phyloP scores from a whole-genome alignment of 257 asterid species.

The Plantago elongata region DNA sequence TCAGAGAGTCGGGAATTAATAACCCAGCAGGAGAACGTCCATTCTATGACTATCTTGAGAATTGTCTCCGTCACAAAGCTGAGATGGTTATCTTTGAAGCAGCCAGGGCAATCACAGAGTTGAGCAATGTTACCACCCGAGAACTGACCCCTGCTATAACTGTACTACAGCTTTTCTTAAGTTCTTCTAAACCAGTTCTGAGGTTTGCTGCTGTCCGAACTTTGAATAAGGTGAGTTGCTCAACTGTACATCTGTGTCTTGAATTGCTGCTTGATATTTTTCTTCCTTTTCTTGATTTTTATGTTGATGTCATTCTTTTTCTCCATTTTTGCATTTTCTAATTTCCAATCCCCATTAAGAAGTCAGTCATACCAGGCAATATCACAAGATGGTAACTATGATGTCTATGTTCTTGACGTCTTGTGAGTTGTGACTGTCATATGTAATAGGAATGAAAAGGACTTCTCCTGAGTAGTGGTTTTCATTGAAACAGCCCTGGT shows the following conservation, averaged over 20 bases:
- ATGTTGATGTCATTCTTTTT: conserved; percentile 11
- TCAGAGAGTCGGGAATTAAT: conserved; percentile 71
- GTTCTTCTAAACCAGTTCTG: conserved; percentile 91
- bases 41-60: conserved; percentile 89
- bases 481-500: neutral
- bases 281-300: neutral
- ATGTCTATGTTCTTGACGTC: neutral
- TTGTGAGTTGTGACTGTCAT: neutral
- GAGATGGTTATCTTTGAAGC: conserved; percentile 97
- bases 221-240: conserved; percentile 66
- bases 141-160: conserved; percentile 94
- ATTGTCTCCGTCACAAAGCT: conserved; percentile 93
- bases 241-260: conserved; percentile 6
- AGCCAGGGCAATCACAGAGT: conserved; percentile 91
- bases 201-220: conserved; percentile 98
- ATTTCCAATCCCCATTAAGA: conserved; percentile 7
- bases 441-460: conserved; percentile 1
- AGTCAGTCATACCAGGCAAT: neutral
- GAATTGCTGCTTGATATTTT: neutral
- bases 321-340: conserved; percentile 8
- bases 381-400: neutral
- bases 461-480: neutral
- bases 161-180: conserved; percentile 80
- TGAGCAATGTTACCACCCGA: conserved; percentile 72
- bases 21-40: conserved; percentile 80